Evolutionary conservation across 2,329 filamentous ascomycete genomes (phyloP).

Genomic region (Pseudonectria buxi): DNA sequence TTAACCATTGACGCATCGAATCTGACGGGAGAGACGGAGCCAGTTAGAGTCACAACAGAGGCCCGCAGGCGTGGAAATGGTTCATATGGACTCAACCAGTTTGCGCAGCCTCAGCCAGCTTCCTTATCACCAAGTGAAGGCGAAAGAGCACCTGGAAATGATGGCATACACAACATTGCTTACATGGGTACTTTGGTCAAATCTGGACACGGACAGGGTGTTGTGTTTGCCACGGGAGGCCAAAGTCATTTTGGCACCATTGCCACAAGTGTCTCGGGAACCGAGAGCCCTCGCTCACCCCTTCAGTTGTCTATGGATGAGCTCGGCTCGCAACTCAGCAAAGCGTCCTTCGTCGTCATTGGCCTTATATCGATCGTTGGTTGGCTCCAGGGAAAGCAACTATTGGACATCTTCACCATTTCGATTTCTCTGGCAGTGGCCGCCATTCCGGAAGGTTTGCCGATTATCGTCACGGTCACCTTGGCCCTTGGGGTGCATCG

Average conservation of each 20-base stretch:
- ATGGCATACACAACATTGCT: conserved; percentile 81
- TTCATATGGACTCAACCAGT: conserved; percentile 22
- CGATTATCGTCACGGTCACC: conserved; percentile 97
- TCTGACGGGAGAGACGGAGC: conserved; percentile 92
- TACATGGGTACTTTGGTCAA: conserved; percentile 98
- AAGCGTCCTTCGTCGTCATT: conserved; percentile 93
- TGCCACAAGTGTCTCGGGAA: conserved; percentile 86
- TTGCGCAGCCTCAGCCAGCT: conserved; percentile 33
- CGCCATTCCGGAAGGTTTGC: conserved; percentile 90
- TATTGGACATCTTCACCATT: conserved; percentile 95
- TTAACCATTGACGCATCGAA: conserved; percentile 96
- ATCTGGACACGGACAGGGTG: conserved; percentile 88
- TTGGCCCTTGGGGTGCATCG: conserved; percentile 89
- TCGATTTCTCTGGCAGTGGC: conserved; percentile 94
- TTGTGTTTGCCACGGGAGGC: conserved; percentile 94
- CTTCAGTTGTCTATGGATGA: conserved; percentile 95
- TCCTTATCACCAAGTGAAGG: conserved; percentile 38
- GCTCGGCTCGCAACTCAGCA: conserved; percentile 92
- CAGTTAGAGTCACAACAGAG: conserved; percentile 70
- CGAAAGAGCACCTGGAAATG: conserved; percentile 53
- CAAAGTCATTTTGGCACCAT: conserved; percentile 96
- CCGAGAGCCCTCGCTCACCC: conserved; percentile 90
- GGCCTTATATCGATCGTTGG: conserved; percentile 87
- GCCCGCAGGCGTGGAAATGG: conserved; percentile 34
- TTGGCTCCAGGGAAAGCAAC: conserved; percentile 77